A percentile compares a stretch with the other conserved stretches of the same genome.
Evolutionary conservation across 1,284 basidiomycete species (phyloP).

Genomic region (Leccinum pseudoinsigne): DNA sequence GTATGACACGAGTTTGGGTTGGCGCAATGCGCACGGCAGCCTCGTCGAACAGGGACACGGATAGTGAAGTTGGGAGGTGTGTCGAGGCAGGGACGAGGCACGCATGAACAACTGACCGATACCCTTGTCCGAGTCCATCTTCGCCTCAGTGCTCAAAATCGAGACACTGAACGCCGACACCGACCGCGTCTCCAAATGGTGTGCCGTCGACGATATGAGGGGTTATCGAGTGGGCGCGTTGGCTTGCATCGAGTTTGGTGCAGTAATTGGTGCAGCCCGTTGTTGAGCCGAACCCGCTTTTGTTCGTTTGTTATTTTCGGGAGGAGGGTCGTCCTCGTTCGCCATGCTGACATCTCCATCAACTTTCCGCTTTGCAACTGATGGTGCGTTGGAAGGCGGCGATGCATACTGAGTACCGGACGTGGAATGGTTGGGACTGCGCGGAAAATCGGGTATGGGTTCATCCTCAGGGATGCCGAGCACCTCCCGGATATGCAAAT

Average conservation of each 20-base stretch:
- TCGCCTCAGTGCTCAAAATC: slow-evolving; percentile 19
- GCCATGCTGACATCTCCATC: slow-evolving; percentile 44
- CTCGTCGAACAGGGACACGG: slow-evolving; percentile 37
- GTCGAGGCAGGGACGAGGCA: slow-evolving; percentile 6
- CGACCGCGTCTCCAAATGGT: slow-evolving; percentile 66
- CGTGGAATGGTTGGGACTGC: slow-evolving; percentile 8
- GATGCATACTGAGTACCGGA: slow-evolving; percentile 17
- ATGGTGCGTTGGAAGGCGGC: slow-evolving; percentile 14
- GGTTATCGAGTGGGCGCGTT: slow-evolving; percentile 56
- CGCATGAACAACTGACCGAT: slow-evolving; percentile 21
- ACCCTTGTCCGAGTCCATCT: slow-evolving; percentile 3
- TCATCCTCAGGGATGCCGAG: slow-evolving; percentile 56
- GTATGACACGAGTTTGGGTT: slow-evolving; percentile 58
- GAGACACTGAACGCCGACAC: slow-evolving; percentile 56
- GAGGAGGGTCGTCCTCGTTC: slow-evolving; percentile 11
- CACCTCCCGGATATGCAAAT: slow-evolving; percentile 52
- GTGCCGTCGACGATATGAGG: slow-evolving; percentile 68
- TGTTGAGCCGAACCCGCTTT: slow-evolving; percentile 15
- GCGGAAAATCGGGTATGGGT: slow-evolving; percentile 54
- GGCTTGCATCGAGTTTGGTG: slow-evolving; percentile 35
- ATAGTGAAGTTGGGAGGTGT: slow-evolving; percentile 25
- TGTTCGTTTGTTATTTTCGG: slow-evolving; percentile 24
- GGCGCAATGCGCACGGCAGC: slow-evolving; percentile 48
- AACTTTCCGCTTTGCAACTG: slow-evolving; percentile 52
- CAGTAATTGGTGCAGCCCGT: slow-evolving; percentile 14